phyloP scores from a whole-genome alignment of 2,329 filamentous ascomycete genomes.

The Colletotrichum liaoningense region DNA sequence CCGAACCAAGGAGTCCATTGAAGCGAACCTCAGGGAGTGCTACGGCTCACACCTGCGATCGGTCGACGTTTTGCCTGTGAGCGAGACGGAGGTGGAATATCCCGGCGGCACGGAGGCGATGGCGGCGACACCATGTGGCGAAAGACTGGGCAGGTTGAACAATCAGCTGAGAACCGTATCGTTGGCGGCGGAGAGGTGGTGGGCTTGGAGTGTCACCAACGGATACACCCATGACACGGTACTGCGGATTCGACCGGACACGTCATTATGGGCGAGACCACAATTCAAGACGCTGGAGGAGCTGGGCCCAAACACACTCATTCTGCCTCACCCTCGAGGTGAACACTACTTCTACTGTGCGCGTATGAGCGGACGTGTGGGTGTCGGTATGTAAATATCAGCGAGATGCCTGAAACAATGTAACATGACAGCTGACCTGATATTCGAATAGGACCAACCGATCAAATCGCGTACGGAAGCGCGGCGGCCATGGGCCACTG shows the following conservation, averaged over 20 bases:
- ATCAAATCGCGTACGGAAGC: conserved; percentile 37
- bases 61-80: conserved; percentile 4
- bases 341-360: conserved; percentile 36
- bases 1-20: conserved; percentile 11
- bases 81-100: conserved; percentile 17
- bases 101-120: conserved; percentile 25
- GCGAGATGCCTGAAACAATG: background rate
- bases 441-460: conserved; percentile 21
- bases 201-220: conserved; percentile 30
- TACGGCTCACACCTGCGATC: conserved; percentile 29
- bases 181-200: conserved; percentile 27
- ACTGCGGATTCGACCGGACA: conserved; percentile 34
- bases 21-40: conserved; percentile 27
- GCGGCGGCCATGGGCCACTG: conserved; percentile 35
- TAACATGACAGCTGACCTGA: background rate
- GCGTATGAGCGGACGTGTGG: conserved; percentile 27
- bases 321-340: conserved; percentile 32
- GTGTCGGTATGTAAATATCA: conserved; percentile 37
- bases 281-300: conserved; percentile 29
- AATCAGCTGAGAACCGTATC: conserved; percentile 30
- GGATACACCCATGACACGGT: conserved; percentile 31
- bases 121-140: conserved; percentile 20
- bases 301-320: conserved; percentile 21
- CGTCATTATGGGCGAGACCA: conserved; percentile 19
- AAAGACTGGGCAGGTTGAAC: conserved; percentile 21